phyloP scores from a whole-genome alignment of 306 rosid species.

The Dryas alaskensis region DNA sequence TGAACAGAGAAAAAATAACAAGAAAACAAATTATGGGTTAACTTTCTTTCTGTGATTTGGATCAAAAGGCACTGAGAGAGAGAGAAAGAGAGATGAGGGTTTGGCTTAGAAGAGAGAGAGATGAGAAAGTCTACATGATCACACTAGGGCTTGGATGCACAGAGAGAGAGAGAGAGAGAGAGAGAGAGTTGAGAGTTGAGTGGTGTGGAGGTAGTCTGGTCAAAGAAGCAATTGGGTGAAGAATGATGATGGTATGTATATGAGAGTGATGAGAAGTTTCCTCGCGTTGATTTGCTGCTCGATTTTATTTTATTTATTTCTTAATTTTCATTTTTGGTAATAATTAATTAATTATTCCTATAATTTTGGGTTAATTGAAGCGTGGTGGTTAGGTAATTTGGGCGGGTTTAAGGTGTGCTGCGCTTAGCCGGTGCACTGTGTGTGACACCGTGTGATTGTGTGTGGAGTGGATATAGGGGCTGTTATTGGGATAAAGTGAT shows the following conservation, averaged over 20 bases:
- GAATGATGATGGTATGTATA: neutral
- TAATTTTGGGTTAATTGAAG: neutral
- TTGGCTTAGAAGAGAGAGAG: constrained; percentile 12
- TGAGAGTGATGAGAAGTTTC: neutral
- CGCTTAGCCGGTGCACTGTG: neutral
- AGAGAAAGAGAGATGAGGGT: neutral
- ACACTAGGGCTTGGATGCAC: neutral
- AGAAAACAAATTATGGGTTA: too few relatives aligned
- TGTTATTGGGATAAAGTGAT: too few relatives aligned
- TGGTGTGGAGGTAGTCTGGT: constrained; percentile 26
- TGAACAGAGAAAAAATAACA: too few relatives aligned
- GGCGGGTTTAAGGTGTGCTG: neutral
- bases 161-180: neutral
- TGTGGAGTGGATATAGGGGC: neutral
- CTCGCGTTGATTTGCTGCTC: neutral
- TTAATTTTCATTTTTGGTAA: neutral
- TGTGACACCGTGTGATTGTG: neutral
- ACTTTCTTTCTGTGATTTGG: too few relatives aligned
- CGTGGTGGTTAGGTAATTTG: constrained; percentile 3
- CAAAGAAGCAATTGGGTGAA: neutral
- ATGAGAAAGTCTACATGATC: constrained; percentile 18
- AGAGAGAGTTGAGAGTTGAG: neutral
- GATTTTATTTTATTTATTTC: neutral
- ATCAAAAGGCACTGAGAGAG: neutral
- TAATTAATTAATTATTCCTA: neutral